These are phyloP conservation scores for Vigna angularis DNA, from an alignment of 306 rosid species.

Conservation along the genomic window DNA sequence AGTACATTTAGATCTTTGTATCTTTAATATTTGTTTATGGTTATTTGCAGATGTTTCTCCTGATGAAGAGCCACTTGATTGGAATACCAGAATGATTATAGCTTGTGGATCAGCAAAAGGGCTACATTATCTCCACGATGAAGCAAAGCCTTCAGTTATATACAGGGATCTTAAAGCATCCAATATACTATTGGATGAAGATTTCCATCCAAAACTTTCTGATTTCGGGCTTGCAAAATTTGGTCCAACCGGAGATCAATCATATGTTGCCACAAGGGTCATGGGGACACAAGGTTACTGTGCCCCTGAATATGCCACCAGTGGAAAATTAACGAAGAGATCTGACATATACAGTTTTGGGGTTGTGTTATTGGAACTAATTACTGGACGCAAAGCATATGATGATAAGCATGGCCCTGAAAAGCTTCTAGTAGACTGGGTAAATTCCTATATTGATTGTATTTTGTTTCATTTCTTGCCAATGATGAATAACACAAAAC, in stretches of 20 bases:
- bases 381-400: slow-evolving; percentile 68
- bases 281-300: slow-evolving; percentile 87
- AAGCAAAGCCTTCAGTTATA: slow-evolving; percentile 70
- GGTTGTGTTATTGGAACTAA: slow-evolving; percentile 68
- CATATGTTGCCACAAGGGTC: slow-evolving; percentile 74
- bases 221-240: slow-evolving; percentile 84
- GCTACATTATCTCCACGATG: slow-evolving; percentile 67
- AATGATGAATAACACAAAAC: slow-evolving; percentile 40
- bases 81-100: slow-evolving; percentile 77
- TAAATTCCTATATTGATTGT: slow-evolving; percentile 32
- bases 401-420: slow-evolving; percentile 49
- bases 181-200: slow-evolving; percentile 63
- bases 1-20: slow-evolving; percentile 7
- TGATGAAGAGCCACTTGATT: slow-evolving; percentile 56
- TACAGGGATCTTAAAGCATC: slow-evolving; percentile 73
- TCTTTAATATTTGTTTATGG: slow-evolving; percentile 5
- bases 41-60: slow-evolving; percentile 49
- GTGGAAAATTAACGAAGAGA: slow-evolving; percentile 67
- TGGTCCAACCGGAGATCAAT: slow-evolving; percentile 70
- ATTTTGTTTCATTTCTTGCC: not conserved
- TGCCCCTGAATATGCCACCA: slow-evolving; percentile 76
- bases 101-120: slow-evolving; percentile 78
- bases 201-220: slow-evolving; percentile 66
- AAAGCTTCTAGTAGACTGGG: slow-evolving; percentile 62
- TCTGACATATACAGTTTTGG: slow-evolving; percentile 81